Evolutionary conservation across 192 early-diverging fungal species (phyloP), one percentile per base, ranked within the genome.

Genomic region (Thamnidium elegans): DNA sequence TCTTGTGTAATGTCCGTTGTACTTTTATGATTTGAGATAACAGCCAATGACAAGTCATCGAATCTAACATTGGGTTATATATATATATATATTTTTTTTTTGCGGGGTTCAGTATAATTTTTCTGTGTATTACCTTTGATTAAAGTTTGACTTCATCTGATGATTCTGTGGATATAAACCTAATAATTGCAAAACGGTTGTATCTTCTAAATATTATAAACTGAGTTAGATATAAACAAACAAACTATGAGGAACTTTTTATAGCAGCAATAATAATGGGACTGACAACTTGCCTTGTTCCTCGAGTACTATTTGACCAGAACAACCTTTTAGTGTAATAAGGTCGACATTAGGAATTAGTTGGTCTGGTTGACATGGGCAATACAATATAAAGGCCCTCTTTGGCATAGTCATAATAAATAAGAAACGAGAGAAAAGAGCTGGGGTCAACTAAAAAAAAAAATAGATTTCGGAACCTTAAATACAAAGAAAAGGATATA

Each of bases 351-450:
- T 50, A 19, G 44, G 60, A 11, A 46, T 62, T 5, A 17, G 14
- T 1, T 32, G 17, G 15, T 59, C 43, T 11, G 58, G 42, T 30
- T 21, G 31, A 34, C 9, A 45, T 14, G 58, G 42, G 10, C 42
- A 59, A 17, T 62, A 62, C 4, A 62, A 7, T 30, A 62, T 62
- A 30, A 62, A 21, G 30, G 60, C 60, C 26, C 50, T 62, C 30
- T 47, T 45, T 14, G 60, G 60, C 48, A 48, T 48, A 39, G 36
- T 10, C 46, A 48, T 48, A 17, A 48, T 14, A 19, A 19, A 48
- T 13, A 48, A 19, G 13, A 48, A 26, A 2, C 26, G 15, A 48
- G 46, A 48, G 46, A 39, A 39, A 10, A 39, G 36, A 39, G 36
- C 36, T 39, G 36, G 36, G 36, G 36, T 39, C 7, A 39, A 39